These are phyloP conservation scores for Macadamia tetraphylla DNA, from an alignment of 164 flowering plant species.

Conservation along the genomic window DNA sequence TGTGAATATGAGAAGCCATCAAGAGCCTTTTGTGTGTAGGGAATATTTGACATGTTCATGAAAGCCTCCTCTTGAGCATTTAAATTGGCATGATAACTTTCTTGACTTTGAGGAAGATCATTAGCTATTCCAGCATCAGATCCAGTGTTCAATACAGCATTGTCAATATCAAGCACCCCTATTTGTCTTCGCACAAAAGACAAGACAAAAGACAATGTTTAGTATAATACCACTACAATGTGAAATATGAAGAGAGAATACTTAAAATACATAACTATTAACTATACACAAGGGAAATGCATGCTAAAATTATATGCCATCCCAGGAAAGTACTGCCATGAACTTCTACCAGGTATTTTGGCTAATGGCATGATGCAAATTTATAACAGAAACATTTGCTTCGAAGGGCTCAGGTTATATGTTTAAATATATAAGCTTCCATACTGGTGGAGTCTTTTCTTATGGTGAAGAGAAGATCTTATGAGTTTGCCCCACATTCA, in stretches of 20 bases:
- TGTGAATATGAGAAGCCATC: conserved; percentile 23
- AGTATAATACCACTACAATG: not conserved
- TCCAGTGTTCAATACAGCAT: conserved; percentile 10
- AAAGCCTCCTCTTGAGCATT: conserved; percentile 11
- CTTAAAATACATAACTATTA: not conserved
- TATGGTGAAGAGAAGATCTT: too few relatives aligned
- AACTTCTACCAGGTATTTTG: too few relatives aligned
- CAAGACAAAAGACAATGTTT: not conserved
- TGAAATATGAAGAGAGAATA: not conserved
- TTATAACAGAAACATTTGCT: too few relatives aligned
- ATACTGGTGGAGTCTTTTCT: too few relatives aligned
- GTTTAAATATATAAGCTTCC: too few relatives aligned
- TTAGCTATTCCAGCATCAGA: conserved; percentile 15
- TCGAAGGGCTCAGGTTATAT: too few relatives aligned
- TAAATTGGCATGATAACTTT: conserved; percentile 12
- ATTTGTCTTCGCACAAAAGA: conserved; percentile 10
- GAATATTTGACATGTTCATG: conserved; percentile 14
- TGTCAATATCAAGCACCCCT: conserved; percentile 13
- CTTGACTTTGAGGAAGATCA: conserved; percentile 16
- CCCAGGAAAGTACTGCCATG: too few relatives aligned
- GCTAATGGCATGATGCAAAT: too few relatives aligned
- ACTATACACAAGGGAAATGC: too few relatives aligned
- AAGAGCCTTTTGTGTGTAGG: conserved; percentile 15
- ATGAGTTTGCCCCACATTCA: too few relatives aligned
- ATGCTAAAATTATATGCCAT: too few relatives aligned